These are phyloP conservation scores for Quercus cerris DNA, from an alignment of 306 rosid species.

Conservation along the genomic window DNA sequence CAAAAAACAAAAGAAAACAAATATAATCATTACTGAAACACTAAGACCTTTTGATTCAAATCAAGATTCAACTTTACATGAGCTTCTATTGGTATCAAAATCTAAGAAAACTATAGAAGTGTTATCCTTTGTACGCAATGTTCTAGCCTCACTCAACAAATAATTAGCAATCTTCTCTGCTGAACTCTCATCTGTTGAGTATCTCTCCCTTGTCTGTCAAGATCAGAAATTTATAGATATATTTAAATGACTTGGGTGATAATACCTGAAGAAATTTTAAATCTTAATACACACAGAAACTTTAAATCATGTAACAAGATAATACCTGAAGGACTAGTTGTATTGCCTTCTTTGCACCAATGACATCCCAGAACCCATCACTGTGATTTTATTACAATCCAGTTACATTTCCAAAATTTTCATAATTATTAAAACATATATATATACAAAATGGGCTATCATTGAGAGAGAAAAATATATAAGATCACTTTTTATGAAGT, in stretches of 20 bases:
- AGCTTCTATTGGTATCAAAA: constrained; percentile 55
- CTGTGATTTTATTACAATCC: constrained; percentile 46
- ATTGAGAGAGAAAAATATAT: neutral
- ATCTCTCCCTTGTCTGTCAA: constrained; percentile 62
- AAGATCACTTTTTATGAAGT: neutral
- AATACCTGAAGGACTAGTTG: constrained; percentile 81
- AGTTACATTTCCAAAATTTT: constrained; percentile 10
- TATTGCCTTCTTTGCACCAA: constrained; percentile 66
- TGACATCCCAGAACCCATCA: constrained; percentile 96
- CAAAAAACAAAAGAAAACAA: neutral
- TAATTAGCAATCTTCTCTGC: constrained; percentile 79
- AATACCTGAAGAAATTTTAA: neutral
- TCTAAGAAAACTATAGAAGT: constrained; percentile 91
- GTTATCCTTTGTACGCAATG: constrained; percentile 93
- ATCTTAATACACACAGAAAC: neutral
- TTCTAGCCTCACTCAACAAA: constrained; percentile 87
- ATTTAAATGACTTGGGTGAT: constrained; percentile 5
- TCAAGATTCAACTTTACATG: constrained; percentile 84
- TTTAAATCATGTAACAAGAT: neutral
- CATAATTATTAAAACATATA: neutral
- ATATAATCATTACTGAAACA: constrained; percentile 31
- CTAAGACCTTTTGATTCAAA: constrained; percentile 36
- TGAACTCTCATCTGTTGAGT: constrained; percentile 43
- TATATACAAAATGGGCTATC: neutral
- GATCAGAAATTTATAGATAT: constrained; percentile 1